These are phyloP conservation scores for Eremothecium coryli DNA, from an alignment of 1,139 yeast genomes.

Conservation along the genomic window DNA sequence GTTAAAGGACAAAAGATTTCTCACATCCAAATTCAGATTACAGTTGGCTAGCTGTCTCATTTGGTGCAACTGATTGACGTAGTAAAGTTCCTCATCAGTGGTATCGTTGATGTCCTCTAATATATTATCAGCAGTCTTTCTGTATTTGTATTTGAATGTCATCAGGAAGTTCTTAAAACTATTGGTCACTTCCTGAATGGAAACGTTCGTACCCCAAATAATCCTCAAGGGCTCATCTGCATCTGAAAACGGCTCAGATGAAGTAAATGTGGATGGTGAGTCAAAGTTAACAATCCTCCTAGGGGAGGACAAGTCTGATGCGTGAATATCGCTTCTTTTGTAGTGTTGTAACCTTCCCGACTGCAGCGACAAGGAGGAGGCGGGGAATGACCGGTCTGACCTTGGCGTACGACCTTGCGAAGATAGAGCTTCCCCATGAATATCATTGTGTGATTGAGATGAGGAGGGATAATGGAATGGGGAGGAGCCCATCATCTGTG, in stretches of 20 bases:
- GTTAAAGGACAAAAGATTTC: constrained; percentile 66
- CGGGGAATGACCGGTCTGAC: constrained; percentile 25
- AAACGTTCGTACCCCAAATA: constrained; percentile 98
- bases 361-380: constrained; percentile 24
- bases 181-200: constrained; percentile 77
- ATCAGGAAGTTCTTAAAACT: constrained; percentile 74
- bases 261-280: constrained; percentile 24
- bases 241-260: constrained; percentile 28
- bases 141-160: constrained; percentile 71
- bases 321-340: constrained; percentile 50
- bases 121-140: constrained; percentile 51
- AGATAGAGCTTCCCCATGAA: constrained; percentile 17
- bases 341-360: constrained; percentile 27
- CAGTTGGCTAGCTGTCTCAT: constrained; percentile 75
- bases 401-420: constrained; percentile 25
- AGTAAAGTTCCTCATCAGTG: constrained; percentile 65
- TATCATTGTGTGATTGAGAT: constrained; percentile 20
- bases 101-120: constrained; percentile 35
- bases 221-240: constrained; percentile 72
- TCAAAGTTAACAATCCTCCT: constrained; percentile 35
- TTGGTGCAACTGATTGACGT: constrained; percentile 60
- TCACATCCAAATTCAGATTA: constrained; percentile 76
- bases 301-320: constrained; percentile 46
- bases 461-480: constrained; percentile 44
- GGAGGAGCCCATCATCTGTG: constrained; percentile 31